phyloP scores from a whole-genome alignment of 352 stramenopile genomes.

The Thalassiosira livingstoniorum region DNA sequence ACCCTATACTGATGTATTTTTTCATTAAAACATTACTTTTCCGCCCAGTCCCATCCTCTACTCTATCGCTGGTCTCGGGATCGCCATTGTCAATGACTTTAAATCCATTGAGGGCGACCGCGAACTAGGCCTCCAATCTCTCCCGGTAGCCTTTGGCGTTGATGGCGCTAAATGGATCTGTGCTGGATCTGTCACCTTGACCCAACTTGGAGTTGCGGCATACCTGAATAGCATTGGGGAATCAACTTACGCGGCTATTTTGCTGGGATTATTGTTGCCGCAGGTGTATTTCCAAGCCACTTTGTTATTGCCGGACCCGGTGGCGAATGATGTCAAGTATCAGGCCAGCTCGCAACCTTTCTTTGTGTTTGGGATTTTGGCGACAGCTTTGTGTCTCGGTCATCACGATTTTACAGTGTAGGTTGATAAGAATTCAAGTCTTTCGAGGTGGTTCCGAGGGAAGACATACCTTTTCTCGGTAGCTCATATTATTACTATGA shows the following conservation, averaged over 20 bases:
- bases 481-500: no score
- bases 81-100: slow-evolving; percentile 92
- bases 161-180: slow-evolving; percentile 89
- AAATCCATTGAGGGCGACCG: slow-evolving; percentile 88
- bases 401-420: slow-evolving; percentile 84
- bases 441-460: no score
- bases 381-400: slow-evolving; percentile 86
- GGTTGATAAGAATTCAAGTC: no score
- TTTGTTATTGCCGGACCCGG: slow-evolving; percentile 86
- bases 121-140: slow-evolving; percentile 86
- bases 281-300: slow-evolving; percentile 89
- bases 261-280: slow-evolving; percentile 86
- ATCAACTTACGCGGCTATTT: slow-evolving; percentile 82
- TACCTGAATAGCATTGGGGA: slow-evolving; percentile 87
- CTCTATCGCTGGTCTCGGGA: slow-evolving; percentile 88
- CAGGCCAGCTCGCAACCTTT: slow-evolving; percentile 88
- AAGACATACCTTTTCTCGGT: no score
- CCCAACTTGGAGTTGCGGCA: slow-evolving; percentile 87
- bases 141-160: slow-evolving; percentile 89
- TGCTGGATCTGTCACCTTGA: slow-evolving; percentile 87
- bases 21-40: neutral
- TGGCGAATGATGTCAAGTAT: slow-evolving; percentile 90
- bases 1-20: no score
- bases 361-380: slow-evolving; percentile 89
- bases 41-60: slow-evolving; percentile 84